Conservation (phyloP, 108 stramenopile species). For the Cyclotella kingstonii region DNA sequence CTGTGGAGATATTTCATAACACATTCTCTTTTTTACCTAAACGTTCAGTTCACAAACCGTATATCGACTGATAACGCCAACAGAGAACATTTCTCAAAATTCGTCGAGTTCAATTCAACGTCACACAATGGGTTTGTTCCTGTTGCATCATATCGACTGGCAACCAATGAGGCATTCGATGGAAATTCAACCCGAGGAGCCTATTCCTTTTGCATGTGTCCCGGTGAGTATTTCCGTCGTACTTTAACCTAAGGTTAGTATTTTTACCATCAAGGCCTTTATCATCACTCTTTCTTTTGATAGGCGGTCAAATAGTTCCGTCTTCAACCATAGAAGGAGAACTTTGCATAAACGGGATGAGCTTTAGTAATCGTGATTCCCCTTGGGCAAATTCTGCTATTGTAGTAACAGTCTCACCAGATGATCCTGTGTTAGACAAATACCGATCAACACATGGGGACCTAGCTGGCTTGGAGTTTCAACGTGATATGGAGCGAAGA, state of each 20-base stretch:
- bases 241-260: background rate
- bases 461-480: conserved; percentile 77
- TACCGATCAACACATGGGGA: conserved; percentile 66
- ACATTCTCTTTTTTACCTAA: background rate
- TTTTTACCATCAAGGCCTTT: conserved; percentile 48
- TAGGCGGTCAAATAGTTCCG: conserved; percentile 89
- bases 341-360: conserved; percentile 96
- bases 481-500: conserved; percentile 84
- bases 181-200: conserved; percentile 59
- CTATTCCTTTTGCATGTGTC: conserved; percentile 83
- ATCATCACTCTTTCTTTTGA: conserved; percentile 40
- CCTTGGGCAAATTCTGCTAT: conserved; percentile 91
- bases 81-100: conserved; percentile 45
- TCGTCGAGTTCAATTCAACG: conserved; percentile 2
- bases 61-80: conserved; percentile 64
- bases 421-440: conserved; percentile 74
- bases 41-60: conserved; percentile 57
- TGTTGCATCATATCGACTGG: conserved; percentile 88
- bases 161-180: conserved; percentile 79
- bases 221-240: conserved; percentile 37
- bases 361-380: conserved; percentile 85
- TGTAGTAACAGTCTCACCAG: conserved; percentile 84
- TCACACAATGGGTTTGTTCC: conserved; percentile 62
- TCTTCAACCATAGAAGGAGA: conserved; percentile 81
- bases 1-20: background rate